Conservation (phyloP, 1,284 basidiomycete genomes). For the Apiotrichum domesticum region DNA sequence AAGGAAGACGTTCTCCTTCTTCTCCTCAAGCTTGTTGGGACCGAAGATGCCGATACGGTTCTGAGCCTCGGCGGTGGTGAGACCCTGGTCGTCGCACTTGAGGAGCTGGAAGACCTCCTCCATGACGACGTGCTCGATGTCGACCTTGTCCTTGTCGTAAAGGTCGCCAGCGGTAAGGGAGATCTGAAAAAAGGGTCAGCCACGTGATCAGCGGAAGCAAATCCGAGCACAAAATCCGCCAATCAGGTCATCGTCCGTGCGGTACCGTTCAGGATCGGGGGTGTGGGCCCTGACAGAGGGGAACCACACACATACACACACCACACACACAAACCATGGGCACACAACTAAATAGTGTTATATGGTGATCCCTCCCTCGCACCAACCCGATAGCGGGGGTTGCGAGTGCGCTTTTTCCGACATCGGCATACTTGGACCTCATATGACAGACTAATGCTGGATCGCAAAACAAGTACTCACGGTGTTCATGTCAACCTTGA, state of each 20-base stretch:
- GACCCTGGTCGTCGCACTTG: conserved; percentile 74
- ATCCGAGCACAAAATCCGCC: background rate
- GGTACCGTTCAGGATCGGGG: no score
- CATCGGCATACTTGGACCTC: no score
- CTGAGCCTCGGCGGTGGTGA: conserved; percentile 64
- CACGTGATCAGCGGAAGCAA: background rate
- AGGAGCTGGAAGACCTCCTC: conserved; percentile 95
- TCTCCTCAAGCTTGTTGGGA: conserved; percentile 88
- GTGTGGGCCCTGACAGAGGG: no score
- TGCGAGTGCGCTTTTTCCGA: no score
- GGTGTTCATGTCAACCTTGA: conserved; percentile 77
- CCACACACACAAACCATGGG: no score
- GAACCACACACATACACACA: no score
- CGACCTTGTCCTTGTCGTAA: conserved; percentile 98
- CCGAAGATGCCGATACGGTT: conserved; percentile 92
- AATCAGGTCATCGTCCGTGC: background rate
- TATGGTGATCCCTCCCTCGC: no score
- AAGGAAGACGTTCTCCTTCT: conserved; percentile 65
- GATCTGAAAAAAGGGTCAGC: conserved; percentile 25
- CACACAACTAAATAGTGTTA: no score
- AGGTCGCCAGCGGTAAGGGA: conserved; percentile 55
- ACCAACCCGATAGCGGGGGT: no score
- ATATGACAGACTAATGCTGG: no score
- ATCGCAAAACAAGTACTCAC: conserved; percentile 46
- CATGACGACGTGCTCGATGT: conserved; percentile 92